A percentile compares a stretch with the other conserved stretches of the same genome.
Evolutionary conservation across 192 early-diverging fungal species (phyloP).

Genomic region (Coemansia sp.): DNA sequence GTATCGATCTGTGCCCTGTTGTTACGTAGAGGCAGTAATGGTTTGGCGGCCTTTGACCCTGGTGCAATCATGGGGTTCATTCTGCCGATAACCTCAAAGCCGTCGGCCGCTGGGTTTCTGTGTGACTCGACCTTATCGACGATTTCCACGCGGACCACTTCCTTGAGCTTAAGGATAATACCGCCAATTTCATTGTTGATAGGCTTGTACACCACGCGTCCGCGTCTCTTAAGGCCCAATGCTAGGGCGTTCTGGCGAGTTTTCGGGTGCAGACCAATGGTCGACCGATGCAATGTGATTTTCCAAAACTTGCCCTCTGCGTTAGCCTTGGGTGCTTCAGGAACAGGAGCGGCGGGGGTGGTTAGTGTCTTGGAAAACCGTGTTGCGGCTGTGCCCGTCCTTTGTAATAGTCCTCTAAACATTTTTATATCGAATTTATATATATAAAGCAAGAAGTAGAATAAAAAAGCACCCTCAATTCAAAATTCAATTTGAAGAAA

Average conservation of each 20-base stretch:
- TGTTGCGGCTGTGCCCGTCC: too few relatives aligned
- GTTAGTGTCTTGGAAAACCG: too few relatives aligned
- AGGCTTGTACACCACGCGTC: slow-evolving; percentile 55
- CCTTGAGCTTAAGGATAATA: slow-evolving; percentile 60
- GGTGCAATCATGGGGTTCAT: slow-evolving; percentile 39
- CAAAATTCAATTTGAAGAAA: too few relatives aligned
- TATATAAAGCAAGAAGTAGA: too few relatives aligned
- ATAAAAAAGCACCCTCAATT: too few relatives aligned
- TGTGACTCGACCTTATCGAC: slow-evolving; percentile 31
- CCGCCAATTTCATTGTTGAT: slow-evolving; percentile 56
- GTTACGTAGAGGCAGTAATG: slow-evolving; percentile 32
- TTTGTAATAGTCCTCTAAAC: too few relatives aligned
- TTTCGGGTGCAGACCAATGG: slow-evolving; percentile 54
- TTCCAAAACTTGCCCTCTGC: slow-evolving; percentile 50
- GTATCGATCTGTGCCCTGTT: neutral
- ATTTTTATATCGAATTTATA: too few relatives aligned
- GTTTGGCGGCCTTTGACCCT: slow-evolving; percentile 46
- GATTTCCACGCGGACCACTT: slow-evolving; percentile 56
- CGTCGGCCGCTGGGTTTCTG: slow-evolving; percentile 18
- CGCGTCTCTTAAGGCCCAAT: slow-evolving; percentile 54
- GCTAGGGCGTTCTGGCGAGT: slow-evolving; percentile 51
- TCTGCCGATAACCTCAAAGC: slow-evolving; percentile 46
- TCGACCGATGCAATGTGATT: slow-evolving; percentile 57
- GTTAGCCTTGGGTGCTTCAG: slow-evolving; percentile 8
- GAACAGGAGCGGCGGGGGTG: too few relatives aligned